Conservation (phyloP, 352 stramenopile genomes). For the Plasmopara viticola region DNA sequence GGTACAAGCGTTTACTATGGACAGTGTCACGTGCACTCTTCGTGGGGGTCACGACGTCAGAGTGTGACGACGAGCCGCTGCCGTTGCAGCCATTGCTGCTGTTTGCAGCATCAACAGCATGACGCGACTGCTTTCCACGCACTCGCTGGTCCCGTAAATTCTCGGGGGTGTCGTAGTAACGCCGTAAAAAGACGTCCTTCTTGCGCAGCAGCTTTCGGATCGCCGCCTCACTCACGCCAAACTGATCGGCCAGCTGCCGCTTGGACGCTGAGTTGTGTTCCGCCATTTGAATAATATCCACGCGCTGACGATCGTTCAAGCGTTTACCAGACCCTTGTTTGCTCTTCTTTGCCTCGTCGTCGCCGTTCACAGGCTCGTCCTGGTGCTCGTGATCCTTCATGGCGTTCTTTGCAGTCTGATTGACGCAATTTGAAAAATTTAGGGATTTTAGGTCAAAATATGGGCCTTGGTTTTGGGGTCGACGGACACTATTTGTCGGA, state of each 20-base stretch:
- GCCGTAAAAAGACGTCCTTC: conserved; percentile 73
- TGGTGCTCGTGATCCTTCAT: conserved; percentile 23
- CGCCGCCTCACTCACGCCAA: conserved; percentile 69
- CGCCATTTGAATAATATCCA: conserved; percentile 79
- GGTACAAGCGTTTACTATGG: conserved; percentile 45
- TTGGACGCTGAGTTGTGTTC: conserved; percentile 77
- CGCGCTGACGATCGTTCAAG: conserved; percentile 73
- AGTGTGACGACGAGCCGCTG: conserved; percentile 2
- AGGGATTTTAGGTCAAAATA: neutral
- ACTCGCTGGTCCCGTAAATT: conserved; percentile 66
- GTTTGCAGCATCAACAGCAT: conserved; percentile 5
- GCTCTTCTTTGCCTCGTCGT: conserved; percentile 38
- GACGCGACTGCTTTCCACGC: conserved; percentile 48
- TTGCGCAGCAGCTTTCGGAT: conserved; percentile 79
- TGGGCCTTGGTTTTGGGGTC: no score
- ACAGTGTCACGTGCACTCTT: neutral
- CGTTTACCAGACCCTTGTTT: conserved; percentile 68
- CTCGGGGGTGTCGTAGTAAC: conserved; percentile 77
- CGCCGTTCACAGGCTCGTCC: neutral
- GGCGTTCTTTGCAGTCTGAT: neutral
- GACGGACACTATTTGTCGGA: no score
- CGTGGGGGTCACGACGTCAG: conserved; percentile 2
- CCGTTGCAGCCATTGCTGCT: neutral
- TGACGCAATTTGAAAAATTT: neutral
- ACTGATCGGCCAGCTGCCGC: conserved; percentile 68